Evolutionary conservation across 1,284 basidiomycete species (phyloP).

Genomic region (Anthracocystis walkeri): DNA sequence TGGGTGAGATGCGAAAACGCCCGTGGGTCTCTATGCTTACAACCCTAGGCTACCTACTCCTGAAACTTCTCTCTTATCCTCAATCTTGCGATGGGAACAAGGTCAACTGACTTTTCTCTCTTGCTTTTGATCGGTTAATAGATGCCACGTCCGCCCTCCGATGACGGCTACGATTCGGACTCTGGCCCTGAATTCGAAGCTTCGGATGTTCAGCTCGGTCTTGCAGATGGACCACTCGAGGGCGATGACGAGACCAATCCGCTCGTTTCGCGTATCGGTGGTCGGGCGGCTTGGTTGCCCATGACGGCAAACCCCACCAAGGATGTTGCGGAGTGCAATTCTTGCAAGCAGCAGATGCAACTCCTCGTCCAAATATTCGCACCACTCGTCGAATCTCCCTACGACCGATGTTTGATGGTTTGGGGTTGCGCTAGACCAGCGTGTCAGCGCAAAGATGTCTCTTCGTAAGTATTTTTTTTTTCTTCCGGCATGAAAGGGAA

Average conservation of each 20-base stretch:
- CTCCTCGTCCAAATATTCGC: constrained; percentile 69
- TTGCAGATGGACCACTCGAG: constrained; percentile 64
- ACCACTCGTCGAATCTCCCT: constrained; percentile 64
- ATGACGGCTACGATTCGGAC: constrained; percentile 62
- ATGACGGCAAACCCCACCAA: constrained; percentile 44
- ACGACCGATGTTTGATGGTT: constrained; percentile 65
- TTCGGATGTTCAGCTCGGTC: constrained; percentile 62
- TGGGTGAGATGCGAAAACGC: constrained; percentile 36
- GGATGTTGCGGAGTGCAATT: constrained; percentile 43
- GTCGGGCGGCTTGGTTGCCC: constrained; percentile 64
- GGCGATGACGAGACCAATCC: constrained; percentile 64
- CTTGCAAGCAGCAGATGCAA: constrained; percentile 65
- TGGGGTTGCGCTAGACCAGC: constrained; percentile 64
- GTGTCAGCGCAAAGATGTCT: constrained; percentile 59
- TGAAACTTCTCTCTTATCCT: constrained; percentile 19
- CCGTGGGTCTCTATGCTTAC: constrained; percentile 56
- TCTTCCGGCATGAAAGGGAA: too few species aligned
- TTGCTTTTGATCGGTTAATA: constrained; percentile 10
- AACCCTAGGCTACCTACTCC: constrained; percentile 65
- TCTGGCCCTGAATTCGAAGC: constrained; percentile 55
- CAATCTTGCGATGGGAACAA: not conserved
- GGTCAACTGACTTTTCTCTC: constrained; percentile 11
- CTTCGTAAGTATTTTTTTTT: constrained; percentile 65
- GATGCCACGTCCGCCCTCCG: constrained; percentile 52
- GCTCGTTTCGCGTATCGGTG: constrained; percentile 67